Evolutionary conservation across 2,329 filamentous ascomycete species (phyloP).

Genomic region (Lachnellula subtilissima): DNA sequence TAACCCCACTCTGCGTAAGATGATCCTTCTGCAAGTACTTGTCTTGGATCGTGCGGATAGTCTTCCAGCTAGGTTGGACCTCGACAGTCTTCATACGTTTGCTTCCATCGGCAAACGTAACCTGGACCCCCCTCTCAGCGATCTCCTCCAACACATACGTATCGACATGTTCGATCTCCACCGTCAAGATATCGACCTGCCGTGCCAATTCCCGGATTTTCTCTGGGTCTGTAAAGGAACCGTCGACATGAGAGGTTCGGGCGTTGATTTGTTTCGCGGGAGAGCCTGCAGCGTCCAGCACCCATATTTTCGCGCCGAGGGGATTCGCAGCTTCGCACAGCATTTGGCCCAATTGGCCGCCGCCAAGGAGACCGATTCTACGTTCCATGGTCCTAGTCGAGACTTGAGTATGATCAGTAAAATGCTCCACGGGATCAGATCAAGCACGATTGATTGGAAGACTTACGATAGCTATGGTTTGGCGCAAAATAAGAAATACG

Average conservation of each 20-base stretch:
- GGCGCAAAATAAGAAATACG: too few species aligned
- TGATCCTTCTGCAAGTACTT: conserved; percentile 89
- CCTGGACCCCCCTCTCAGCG: conserved; percentile 56
- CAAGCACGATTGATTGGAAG: too few species aligned
- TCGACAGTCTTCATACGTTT: conserved; percentile 46
- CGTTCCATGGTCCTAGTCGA: conserved; percentile 20
- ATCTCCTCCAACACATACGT: conserved; percentile 86
- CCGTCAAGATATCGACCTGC: conserved; percentile 74
- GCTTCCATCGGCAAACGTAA: conserved; percentile 39
- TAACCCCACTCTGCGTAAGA: conserved; percentile 61
- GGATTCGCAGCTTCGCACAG: conserved; percentile 78
- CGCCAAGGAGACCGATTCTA: conserved; percentile 46
- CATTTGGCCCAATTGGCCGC: conserved; percentile 86
- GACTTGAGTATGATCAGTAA: too few species aligned
- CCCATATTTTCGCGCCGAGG: conserved; percentile 76
- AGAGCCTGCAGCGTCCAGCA: conserved; percentile 68
- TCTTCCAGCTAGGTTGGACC: conserved; percentile 79
- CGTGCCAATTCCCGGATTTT: conserved; percentile 76
- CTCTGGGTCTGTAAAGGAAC: conserved; percentile 79
- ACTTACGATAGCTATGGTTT: too few species aligned
- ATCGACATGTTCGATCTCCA: conserved; percentile 94
- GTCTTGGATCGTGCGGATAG: conserved; percentile 85
- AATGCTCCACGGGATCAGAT: too few species aligned
- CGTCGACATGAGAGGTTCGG: conserved; percentile 68
- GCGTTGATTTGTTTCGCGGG: conserved; percentile 84